A percentile compares a stretch with the other conserved stretches of the same genome.
phyloP scores from a whole-genome alignment of 2,329 filamentous ascomycete species.

The Ceratocystis destructans region DNA sequence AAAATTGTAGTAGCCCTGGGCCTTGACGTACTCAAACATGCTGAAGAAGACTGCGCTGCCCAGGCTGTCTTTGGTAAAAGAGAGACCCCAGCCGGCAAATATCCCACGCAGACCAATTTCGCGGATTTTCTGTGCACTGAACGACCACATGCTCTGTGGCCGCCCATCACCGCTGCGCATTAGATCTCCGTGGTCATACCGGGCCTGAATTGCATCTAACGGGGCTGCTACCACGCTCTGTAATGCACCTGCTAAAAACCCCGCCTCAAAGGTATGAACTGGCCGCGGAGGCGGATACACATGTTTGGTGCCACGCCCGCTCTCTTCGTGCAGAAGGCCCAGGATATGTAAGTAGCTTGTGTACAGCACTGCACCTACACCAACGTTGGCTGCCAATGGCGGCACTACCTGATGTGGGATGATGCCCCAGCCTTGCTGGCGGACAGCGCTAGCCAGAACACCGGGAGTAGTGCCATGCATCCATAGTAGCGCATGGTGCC shows the following conservation, averaged over 20 bases:
- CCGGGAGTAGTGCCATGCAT: conserved; percentile 54
- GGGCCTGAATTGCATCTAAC: conserved; percentile 59
- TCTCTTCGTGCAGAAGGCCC: conserved; percentile 51
- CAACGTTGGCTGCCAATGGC: conserved; percentile 59
- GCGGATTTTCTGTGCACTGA: conserved; percentile 47
- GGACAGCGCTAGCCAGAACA: conserved; percentile 52
- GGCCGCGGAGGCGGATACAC: conserved; percentile 57
- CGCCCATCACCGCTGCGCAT: conserved; percentile 23
- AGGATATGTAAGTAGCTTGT: conserved; percentile 62
- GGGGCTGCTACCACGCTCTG: conserved; percentile 62
- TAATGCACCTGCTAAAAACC: conserved; percentile 52
- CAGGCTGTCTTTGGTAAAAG: conserved; percentile 54
- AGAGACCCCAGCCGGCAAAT: conserved; percentile 59
- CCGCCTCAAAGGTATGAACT: conserved; percentile 52
- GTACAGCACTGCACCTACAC: conserved; percentile 61
- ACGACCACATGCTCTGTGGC: conserved; percentile 57
- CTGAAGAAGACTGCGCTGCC: conserved; percentile 61
- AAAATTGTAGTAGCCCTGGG: conserved; percentile 56
- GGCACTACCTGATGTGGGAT: conserved; percentile 65
- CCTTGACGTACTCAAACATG: conserved; percentile 63
- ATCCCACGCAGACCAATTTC: conserved; percentile 60
- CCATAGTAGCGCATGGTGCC: conserved; percentile 33
- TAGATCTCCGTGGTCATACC: conserved; percentile 48
- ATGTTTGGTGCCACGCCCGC: conserved; percentile 40
- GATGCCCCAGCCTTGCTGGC: conserved; percentile 58